Conservation (phyloP, 768 basidiomycete species). For the Kwoniella dendrophila region DNA sequence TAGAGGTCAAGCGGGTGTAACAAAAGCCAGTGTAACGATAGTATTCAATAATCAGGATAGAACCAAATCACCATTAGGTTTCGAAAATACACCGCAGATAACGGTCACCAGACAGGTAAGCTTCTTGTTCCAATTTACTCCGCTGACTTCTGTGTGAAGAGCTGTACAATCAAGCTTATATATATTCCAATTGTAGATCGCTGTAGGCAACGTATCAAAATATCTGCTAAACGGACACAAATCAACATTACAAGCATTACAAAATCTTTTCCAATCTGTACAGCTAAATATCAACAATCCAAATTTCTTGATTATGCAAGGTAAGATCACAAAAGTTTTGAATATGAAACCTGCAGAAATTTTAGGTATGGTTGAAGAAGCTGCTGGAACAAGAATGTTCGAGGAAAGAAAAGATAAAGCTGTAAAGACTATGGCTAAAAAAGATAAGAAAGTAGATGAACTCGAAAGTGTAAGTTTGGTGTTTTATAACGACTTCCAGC, state of each 20-base stretch:
- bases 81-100: constrained; percentile 79
- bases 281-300: constrained; percentile 99
- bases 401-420: constrained; percentile 98
- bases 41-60: constrained; percentile 97
- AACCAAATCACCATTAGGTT: constrained; percentile 76
- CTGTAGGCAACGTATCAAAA: constrained; percentile 88
- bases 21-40: constrained; percentile 96
- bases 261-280: constrained; percentile 91
- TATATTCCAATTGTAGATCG: constrained; percentile 64
- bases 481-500: too few species aligned
- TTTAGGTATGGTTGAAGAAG: constrained; percentile 97
- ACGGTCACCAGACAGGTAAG: constrained; percentile 93
- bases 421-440: constrained; percentile 91
- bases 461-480: constrained; percentile 66
- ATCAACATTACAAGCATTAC: constrained; percentile 77
- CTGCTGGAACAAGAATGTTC: constrained; percentile 98
- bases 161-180: constrained; percentile 4
- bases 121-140: too few species aligned
- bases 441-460: constrained; percentile 92
- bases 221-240: constrained; percentile 97
- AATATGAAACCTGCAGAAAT: constrained; percentile 99
- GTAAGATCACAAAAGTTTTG: constrained; percentile 96
- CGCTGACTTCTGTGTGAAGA: too few species aligned
- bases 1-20: constrained; percentile 87
- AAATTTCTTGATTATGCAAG: constrained; percentile 99